Evolutionary conservation across 1,139 yeast species (phyloP).

Genomic region (Taphrina betulina): DNA sequence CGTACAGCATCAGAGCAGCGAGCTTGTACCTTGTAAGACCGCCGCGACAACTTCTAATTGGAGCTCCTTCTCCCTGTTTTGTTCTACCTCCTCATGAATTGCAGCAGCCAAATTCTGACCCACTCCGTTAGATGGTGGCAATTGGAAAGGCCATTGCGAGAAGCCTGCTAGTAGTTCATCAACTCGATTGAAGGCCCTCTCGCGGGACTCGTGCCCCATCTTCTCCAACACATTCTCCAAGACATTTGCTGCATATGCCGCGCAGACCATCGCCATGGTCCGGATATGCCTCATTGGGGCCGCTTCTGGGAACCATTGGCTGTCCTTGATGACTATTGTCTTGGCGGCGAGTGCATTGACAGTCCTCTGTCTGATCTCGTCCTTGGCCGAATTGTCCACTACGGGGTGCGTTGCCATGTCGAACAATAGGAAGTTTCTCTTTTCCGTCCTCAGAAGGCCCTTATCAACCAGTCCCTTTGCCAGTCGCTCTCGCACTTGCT

Average conservation of each 20-base stretch:
- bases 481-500: constrained; percentile 93
- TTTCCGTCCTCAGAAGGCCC: constrained; percentile 93
- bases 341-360: constrained; percentile 68
- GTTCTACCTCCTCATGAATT: constrained; percentile 64
- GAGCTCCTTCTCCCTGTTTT: constrained; percentile 58
- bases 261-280: constrained; percentile 77
- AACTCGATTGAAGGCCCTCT: constrained; percentile 87
- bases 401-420: constrained; percentile 99
- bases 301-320: constrained; percentile 64
- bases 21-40: constrained; percentile 47
- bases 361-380: constrained; percentile 69
- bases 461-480: constrained; percentile 97
- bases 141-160: constrained; percentile 81
- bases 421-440: constrained; percentile 87
- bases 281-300: constrained; percentile 72
- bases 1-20: neutral
- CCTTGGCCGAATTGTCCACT: constrained; percentile 81
- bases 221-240: constrained; percentile 82
- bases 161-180: constrained; percentile 83
- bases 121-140: constrained; percentile 58
- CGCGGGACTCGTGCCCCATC: constrained; percentile 83
- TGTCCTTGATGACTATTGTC: constrained; percentile 52
- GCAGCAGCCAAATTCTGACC: constrained; percentile 75
- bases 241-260: constrained; percentile 93
- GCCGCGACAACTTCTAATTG: constrained; percentile 90